These are phyloP conservation scores for Didymella pinodella DNA, from an alignment of 2,329 filamentous ascomycete species.

Conservation along the genomic window DNA sequence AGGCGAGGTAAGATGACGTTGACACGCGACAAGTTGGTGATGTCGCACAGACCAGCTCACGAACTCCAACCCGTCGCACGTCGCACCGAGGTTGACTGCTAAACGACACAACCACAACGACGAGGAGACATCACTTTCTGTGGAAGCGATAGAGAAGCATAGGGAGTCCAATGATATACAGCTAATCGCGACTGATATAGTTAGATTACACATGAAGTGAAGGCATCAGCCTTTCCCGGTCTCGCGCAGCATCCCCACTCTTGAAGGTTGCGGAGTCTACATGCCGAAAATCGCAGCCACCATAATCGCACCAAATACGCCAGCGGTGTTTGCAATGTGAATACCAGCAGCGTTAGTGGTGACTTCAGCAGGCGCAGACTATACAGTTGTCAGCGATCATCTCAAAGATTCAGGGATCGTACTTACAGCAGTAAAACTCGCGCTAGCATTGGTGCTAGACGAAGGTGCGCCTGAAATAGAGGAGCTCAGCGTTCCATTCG, in stretches of 20 bases:
- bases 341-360: conserved; percentile 29
- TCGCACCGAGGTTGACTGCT: too few relatives aligned
- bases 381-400: too few relatives aligned
- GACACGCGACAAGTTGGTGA: background rate
- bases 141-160: too few relatives aligned
- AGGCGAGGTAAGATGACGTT: background rate
- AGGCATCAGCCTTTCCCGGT: too few relatives aligned
- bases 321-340: conserved; percentile 10
- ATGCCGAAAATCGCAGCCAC: conserved; percentile 29
- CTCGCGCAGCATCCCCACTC: too few relatives aligned
- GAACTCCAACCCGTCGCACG: too few relatives aligned
- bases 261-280: background rate
- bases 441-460: conserved; percentile 24
- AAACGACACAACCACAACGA: too few relatives aligned
- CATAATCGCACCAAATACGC: conserved; percentile 30
- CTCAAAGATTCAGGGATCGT: background rate
- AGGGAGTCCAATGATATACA: too few relatives aligned
- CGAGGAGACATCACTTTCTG: too few relatives aligned
- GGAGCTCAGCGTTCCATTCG: conserved; percentile 14
- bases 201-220: too few relatives aligned
- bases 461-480: conserved; percentile 15
- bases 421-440: conserved; percentile 28
- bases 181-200: too few relatives aligned
- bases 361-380: conserved; percentile 30
- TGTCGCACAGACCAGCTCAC: background rate